Evolutionary conservation across 169 alveolate genomes (phyloP).

Genomic region (Plasmodium vivax): DNA sequence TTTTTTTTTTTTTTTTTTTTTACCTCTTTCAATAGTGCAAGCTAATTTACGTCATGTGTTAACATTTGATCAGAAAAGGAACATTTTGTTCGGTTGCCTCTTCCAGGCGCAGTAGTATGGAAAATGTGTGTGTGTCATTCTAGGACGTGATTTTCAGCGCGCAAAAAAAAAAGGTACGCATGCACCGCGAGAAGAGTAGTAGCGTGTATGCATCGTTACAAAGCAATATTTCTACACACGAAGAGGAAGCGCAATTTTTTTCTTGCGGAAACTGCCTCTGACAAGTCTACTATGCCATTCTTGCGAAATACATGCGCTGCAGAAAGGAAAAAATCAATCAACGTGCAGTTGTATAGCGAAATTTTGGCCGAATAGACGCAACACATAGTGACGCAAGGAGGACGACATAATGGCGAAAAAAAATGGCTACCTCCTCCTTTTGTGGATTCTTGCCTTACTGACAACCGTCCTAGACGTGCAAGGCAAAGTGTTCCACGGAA

Average conservation of each 20-base stretch:
- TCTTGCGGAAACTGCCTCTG: not conserved
- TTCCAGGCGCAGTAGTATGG: not conserved
- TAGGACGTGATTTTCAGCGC: not conserved
- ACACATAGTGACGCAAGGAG: not conserved
- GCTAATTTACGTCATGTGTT: not conserved
- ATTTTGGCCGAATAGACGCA: not conserved
- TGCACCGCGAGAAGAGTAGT: not conserved
- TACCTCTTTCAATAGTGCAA: not conserved
- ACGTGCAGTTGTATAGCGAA: not conserved
- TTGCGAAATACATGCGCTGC: not conserved
- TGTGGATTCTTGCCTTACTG: constrained; percentile 14
- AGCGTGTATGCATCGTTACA: not conserved
- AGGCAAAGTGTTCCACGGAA: constrained; percentile 63
- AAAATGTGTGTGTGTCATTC: not conserved
- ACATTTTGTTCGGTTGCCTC: constrained; percentile 3
- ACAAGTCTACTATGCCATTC: not conserved
- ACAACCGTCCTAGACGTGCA: not conserved
- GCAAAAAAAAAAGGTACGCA: not conserved
- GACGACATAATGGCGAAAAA: constrained; percentile 17
- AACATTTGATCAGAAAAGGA: not conserved
- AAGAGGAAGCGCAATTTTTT: not conserved
- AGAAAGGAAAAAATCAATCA: not conserved
- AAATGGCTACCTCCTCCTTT: not conserved
- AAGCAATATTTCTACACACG: not conserved
- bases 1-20: not conserved